Evolutionary conservation across 176 grass and related monocot species (phyloP), one percentile per base, ranked within the genome.

Genomic region (Oropetium thomaeum): DNA sequence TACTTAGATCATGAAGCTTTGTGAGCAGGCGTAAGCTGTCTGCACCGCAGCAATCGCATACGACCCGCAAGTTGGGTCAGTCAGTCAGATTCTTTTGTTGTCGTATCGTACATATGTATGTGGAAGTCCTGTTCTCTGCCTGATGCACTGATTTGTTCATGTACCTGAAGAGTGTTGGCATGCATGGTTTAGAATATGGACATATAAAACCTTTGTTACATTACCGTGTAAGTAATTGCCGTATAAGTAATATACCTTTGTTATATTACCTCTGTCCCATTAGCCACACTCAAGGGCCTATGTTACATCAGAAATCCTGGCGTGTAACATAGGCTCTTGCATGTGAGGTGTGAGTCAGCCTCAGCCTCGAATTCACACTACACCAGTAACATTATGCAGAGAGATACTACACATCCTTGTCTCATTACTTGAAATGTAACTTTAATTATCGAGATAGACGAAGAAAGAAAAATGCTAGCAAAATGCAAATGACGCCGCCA

Each of bases 161-260:
- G 4, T 67, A 14, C 17, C 26, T 69, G 53, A 71, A 65, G 43
- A 62, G 70, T n/a, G 17, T 53, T 73, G 28, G 14, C 61, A 67
- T 47, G 43, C 41, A 68, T 67, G 83, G 20, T 66, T 45, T 26
- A 82, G 73, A 62, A 16, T 49, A n/a, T 71, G 22, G 47, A 5
- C 54, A 67, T 57, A 51, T 66, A 44, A 39, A 32, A 33, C 47
- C 51, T 70, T 71, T 19, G 17, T 1, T 69, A 39, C 33, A 8
- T 74, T 68, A 59, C 26, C 69, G 20, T 85, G 70, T 69, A 75
- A 53, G n/a, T n/a, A n/a, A n/a, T n/a, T n/a, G n/a, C n/a, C n/a
- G n/a, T n/a, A n/a, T n/a, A n/a, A n/a, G n/a, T n/a, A n/a, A n/a
- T n/a, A n/a, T n/a, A n/a, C n/a, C n/a, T n/a, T n/a, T n/a, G n/a